These are phyloP conservation scores for Tolypocladium album DNA, from an alignment of 2,329 filamentous ascomycete genomes.

Conservation along the genomic window DNA sequence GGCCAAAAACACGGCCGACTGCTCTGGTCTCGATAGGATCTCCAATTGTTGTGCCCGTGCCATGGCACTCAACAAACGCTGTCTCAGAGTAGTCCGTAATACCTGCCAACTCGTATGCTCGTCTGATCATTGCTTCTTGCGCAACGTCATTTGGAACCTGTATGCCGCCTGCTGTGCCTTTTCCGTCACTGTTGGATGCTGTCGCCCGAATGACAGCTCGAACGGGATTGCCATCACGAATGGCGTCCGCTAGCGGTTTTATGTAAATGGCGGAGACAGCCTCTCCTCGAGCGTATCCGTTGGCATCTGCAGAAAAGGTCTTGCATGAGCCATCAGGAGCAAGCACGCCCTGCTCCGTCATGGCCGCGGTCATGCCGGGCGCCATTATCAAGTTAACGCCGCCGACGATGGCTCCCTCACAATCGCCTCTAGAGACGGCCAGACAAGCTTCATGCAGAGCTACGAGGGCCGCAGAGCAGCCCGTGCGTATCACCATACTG, in stretches of 20 bases:
- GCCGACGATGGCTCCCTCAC: not conserved
- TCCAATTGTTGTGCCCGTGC: conserved; percentile 26
- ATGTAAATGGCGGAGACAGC: not conserved
- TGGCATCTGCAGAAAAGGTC: not conserved
- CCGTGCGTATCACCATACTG: not conserved
- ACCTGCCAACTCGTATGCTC: conserved; percentile 14
- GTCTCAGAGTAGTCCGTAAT: conserved; percentile 6
- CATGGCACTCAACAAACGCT: conserved; percentile 9
- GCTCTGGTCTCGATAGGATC: conserved; percentile 26
- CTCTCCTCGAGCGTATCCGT: not conserved
- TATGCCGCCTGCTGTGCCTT: conserved; percentile 10
- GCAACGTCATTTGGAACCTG: conserved; percentile 22
- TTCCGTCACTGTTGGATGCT: not conserved
- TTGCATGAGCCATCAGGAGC: not conserved
- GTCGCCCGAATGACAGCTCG: not conserved
- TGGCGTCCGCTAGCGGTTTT: not conserved
- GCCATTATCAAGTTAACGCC: not conserved
- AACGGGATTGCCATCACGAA: conserved; percentile 20
- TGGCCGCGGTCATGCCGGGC: not conserved
- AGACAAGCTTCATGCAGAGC: not conserved
- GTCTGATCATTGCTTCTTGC: conserved; percentile 19
- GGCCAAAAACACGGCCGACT: conserved; percentile 16
- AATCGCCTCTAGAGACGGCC: not conserved
- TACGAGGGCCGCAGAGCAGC: not conserved
- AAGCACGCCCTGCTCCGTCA: not conserved